Conservation (phyloP, 2,329 filamentous ascomycete species). For the Teratosphaeria zuluensis region DNA sequence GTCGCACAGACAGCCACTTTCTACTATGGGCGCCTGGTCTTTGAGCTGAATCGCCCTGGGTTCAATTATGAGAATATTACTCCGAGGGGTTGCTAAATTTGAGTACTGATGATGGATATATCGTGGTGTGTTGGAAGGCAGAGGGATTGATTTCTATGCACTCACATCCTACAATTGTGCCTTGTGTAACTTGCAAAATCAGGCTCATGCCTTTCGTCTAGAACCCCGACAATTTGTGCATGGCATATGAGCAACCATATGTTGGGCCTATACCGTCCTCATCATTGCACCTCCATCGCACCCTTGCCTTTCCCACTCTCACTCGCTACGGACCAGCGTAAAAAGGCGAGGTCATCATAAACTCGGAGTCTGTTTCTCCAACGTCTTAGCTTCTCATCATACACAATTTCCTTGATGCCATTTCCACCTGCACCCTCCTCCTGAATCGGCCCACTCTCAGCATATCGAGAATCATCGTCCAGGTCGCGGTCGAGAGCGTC, state of each 20-base stretch:
- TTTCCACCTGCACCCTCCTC: neutral
- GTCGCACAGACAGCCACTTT: neutral
- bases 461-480: neutral
- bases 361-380: constrained; percentile 14
- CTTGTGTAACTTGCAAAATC: too few relatives aligned
- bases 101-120: too few relatives aligned
- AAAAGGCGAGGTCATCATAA: constrained; percentile 18
- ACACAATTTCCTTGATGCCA: neutral
- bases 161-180: too few relatives aligned
- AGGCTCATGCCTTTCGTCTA: too few relatives aligned
- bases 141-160: too few relatives aligned
- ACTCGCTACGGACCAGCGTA: constrained; percentile 2
- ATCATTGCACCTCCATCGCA: neutral
- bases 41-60: neutral
- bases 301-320: neutral
- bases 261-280: neutral
- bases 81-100: neutral
- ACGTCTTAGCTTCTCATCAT: neutral
- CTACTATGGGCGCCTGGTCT: neutral
- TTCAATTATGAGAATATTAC: neutral
- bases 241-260: too few relatives aligned
- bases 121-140: too few relatives aligned
- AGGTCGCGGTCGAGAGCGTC: neutral
- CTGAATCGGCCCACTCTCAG: neutral
- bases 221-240: too few relatives aligned